Evolutionary conservation across 1,284 basidiomycete genomes (phyloP).

Genomic region (Athelia psychrophila): DNA sequence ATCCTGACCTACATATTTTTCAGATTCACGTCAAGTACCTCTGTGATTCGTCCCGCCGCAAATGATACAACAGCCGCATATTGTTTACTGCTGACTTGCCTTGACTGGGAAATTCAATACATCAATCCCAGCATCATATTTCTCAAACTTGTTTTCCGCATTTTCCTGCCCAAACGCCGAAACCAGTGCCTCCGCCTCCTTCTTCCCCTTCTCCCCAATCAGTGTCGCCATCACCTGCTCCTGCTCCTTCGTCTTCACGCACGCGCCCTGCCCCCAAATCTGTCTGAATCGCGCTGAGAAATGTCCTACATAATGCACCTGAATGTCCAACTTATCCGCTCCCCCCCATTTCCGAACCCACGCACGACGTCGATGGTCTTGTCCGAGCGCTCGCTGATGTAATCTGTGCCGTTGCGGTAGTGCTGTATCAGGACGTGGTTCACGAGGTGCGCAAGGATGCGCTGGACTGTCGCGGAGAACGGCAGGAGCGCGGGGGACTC

Average conservation of each 20-base stretch:
- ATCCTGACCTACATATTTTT: no score
- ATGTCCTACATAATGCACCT: slow-evolving; percentile 73
- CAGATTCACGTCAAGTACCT: no score
- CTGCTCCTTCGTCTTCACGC: slow-evolving; percentile 29
- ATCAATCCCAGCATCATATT: slow-evolving; percentile 64
- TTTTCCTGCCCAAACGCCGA: slow-evolving; percentile 71
- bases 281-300: slow-evolving; percentile 46
- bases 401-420: slow-evolving; percentile 72
- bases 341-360: slow-evolving; percentile 50
- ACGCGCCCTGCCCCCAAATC: slow-evolving; percentile 64
- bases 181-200: slow-evolving; percentile 55
- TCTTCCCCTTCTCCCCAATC: slow-evolving; percentile 14
- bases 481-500: slow-evolving; percentile 61
- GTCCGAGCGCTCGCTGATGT: slow-evolving; percentile 80
- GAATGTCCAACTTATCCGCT: slow-evolving; percentile 75
- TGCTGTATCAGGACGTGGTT: slow-evolving; percentile 79
- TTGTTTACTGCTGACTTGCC: no score
- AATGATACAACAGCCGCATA: no score
- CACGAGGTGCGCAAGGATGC: slow-evolving; percentile 52
- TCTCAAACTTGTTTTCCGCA: slow-evolving; percentile 53
- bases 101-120: slow-evolving; percentile 52
- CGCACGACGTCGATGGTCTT: slow-evolving; percentile 76
- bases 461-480: slow-evolving; percentile 66
- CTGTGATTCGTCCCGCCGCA: no score
- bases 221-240: no score